Base-by-base conservation (phyloP, 768 basidiomycete species). In the Holtermanniella nyarrowii region DNA sequence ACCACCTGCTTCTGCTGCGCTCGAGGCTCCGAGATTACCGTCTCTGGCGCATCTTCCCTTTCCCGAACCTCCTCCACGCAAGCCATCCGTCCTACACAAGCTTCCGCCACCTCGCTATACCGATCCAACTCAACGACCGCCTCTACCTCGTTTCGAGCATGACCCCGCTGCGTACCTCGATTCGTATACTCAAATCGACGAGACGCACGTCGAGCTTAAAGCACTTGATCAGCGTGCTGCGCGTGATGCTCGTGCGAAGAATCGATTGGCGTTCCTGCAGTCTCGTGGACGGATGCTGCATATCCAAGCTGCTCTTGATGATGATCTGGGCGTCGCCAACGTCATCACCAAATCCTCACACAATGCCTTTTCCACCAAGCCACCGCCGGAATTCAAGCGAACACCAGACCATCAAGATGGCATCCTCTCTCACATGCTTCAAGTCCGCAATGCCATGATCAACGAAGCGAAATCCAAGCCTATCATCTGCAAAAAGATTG, bases 61-160 rank as follows among this genome's bases (percentile, higher is more conserved):
- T 42, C 64, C 61, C 10, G 68, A 69, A n/a, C 72, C 73, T 25
- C 76, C 86, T 52, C 81, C 78, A 64, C 80, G 85, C 48, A 75
- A 86, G 79, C 77, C 59, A 74, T 84, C 51, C 77, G 85, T 88
- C 13, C 78, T 82, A 37, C 74, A 74, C 12, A 85, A 85, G 5
- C 76, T 78, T 1, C 80, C 80, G 2, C 63, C 73, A 1, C 73
- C 81, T 41, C 50, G 52, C 54, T 79, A 86, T 12, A 78, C 74
- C 25, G 65, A 83, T 66, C 88, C 84, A 0, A 66, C 65, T 12
- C 89, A 95, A 63, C 75, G 75, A 11, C 83, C 86, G 0, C 75
- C 78, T 0, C 71, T 73, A 0, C 73, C 81, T 0, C 73, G 73
- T 44, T 77, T 78, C 59, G 76, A 75, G 13, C 74, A 76, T 0